Conservation (phyloP, 768 basidiomycete species). For the Mycena vulgaris region DNA sequence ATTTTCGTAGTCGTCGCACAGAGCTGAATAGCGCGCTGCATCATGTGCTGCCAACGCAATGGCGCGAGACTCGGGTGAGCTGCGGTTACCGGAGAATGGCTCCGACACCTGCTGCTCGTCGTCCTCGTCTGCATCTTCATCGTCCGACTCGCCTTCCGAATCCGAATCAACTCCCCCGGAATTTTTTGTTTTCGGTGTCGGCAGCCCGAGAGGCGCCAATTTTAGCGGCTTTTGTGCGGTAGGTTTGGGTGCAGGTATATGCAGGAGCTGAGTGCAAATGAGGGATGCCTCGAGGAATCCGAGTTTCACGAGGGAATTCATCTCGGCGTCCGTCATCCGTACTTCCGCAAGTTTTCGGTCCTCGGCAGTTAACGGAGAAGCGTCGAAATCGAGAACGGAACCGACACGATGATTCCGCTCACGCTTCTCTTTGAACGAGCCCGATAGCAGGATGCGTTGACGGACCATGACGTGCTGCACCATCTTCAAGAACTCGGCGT, state of each 20-base stretch:
- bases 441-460: conserved; percentile 44
- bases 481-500: conserved; percentile 43
- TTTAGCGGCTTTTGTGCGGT: neutral
- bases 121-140: neutral
- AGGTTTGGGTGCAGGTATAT: conserved; percentile 21
- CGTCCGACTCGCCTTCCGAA: neutral
- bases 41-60: conserved; percentile 14
- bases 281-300: conserved; percentile 28
- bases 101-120: too few species aligned
- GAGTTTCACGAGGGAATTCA: conserved; percentile 27
- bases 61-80: neutral
- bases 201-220: conserved; percentile 10
- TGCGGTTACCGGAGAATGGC: too few species aligned
- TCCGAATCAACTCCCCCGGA: neutral
- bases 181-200: neutral
- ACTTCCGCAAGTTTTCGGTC: conserved; percentile 7
- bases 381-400: conserved; percentile 40
- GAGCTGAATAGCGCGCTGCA: conserved; percentile 27
- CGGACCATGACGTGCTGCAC: too few species aligned
- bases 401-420: conserved; percentile 34
- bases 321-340: conserved; percentile 1
- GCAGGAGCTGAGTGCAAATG: conserved; percentile 37
- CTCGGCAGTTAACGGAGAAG: conserved; percentile 20
- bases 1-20: conserved; percentile 26
- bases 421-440: conserved; percentile 28